Percentiles rank a stretch among this genome's conserved stretches.
Conservation (phyloP, 306 rosid genomes). For the Comarum palustre region DNA sequence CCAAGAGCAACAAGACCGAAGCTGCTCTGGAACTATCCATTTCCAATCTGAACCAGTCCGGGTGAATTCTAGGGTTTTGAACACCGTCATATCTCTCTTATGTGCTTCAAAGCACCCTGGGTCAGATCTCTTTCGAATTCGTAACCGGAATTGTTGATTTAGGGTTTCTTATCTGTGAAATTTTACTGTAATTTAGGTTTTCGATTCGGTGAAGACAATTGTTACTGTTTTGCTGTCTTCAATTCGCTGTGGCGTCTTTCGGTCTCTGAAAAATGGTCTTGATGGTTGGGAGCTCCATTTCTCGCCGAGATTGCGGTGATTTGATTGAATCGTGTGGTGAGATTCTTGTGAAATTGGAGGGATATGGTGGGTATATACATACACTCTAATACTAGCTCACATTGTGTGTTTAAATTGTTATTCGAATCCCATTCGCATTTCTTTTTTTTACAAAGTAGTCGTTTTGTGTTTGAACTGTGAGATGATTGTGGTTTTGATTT, state of each 20-base stretch:
- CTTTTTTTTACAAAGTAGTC: neutral
- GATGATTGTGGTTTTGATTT: neutral
- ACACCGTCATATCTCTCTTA: conserved; percentile 38
- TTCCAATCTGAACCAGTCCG: conserved; percentile 32
- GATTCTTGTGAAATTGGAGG: conserved; percentile 29
- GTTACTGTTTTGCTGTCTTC: conserved; percentile 27
- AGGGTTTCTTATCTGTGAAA: neutral
- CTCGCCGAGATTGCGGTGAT: conserved; percentile 19
- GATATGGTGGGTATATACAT: conserved; percentile 22
- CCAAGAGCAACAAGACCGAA: conserved; percentile 12
- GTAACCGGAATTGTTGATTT: neutral
- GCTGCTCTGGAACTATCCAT: conserved; percentile 27
- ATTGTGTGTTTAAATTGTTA: neutral
- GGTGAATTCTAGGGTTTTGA: conserved; percentile 42
- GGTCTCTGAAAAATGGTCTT: conserved; percentile 25
- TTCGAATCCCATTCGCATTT: too few species aligned
- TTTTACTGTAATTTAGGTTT: conserved; percentile 29
- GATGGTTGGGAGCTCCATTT: conserved; percentile 35
- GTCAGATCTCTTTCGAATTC: conserved; percentile 14
- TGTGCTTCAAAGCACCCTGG: conserved; percentile 42
- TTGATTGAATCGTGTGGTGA: conserved; percentile 28
- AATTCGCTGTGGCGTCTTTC: conserved; percentile 25
- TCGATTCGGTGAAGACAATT: conserved; percentile 32
- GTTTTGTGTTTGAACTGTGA: neutral
- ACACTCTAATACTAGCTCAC: neutral